phyloP scores from a whole-genome alignment of 2,329 filamentous ascomycete genomes.

The Chaetomium olivaceum region DNA sequence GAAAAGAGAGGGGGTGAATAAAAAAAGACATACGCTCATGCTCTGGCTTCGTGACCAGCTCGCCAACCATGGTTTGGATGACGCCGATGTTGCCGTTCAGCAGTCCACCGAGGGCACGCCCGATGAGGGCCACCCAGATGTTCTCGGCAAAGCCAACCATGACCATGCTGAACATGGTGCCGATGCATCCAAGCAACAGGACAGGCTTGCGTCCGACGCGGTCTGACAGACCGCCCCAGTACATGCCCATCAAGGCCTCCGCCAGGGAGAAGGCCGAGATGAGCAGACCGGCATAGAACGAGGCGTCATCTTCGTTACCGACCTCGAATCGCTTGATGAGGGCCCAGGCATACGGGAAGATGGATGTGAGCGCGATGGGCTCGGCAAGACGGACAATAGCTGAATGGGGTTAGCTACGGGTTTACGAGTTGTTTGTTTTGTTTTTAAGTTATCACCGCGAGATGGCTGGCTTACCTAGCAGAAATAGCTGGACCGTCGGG shows the following conservation, averaged over 20 bases:
- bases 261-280: slow-evolving; percentile 83
- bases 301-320: slow-evolving; percentile 72
- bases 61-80: slow-evolving; percentile 90
- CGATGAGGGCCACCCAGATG: slow-evolving; percentile 79
- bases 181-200: slow-evolving; percentile 75
- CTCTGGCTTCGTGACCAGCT: slow-evolving; percentile 78
- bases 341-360: slow-evolving; percentile 89
- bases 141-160: slow-evolving; percentile 80
- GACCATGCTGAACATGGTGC: slow-evolving; percentile 80
- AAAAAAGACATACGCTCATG: slow-evolving; percentile 70
- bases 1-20: neutral
- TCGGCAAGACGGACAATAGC: slow-evolving; percentile 91
- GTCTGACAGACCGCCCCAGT: slow-evolving; percentile 84
- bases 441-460: neutral
- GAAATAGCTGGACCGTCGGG: slow-evolving; percentile 76
- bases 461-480: slow-evolving; percentile 65
- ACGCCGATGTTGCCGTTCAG: slow-evolving; percentile 91
- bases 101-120: slow-evolving; percentile 74
- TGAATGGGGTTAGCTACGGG: slow-evolving; percentile 40
- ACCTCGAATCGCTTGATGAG: slow-evolving; percentile 76
- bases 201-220: slow-evolving; percentile 82
- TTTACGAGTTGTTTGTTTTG: neutral
- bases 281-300: slow-evolving; percentile 83
- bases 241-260: slow-evolving; percentile 82
- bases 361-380: slow-evolving; percentile 88